These are phyloP conservation scores for Leccinum brunneo-olivaceum DNA, from an alignment of 1,284 basidiomycete genomes.

Conservation along the genomic window DNA sequence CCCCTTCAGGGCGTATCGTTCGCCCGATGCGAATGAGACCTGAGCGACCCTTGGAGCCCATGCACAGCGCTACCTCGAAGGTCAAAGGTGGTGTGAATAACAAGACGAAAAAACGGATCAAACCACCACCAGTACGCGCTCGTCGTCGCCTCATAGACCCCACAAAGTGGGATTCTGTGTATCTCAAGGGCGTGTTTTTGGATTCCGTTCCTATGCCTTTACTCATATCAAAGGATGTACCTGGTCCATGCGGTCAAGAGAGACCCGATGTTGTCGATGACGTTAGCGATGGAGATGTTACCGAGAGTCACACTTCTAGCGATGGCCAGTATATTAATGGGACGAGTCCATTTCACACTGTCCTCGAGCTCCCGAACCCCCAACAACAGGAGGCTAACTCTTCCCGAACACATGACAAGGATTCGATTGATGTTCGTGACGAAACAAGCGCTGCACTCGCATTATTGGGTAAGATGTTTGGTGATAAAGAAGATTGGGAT, in stretches of 20 bases:
- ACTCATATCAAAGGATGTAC: conserved; percentile 15
- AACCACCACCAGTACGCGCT: conserved; percentile 16
- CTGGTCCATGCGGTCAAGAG: background rate
- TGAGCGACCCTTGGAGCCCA: conserved; percentile 46
- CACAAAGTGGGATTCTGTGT: conserved; percentile 56
- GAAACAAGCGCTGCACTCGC: conserved; percentile 45
- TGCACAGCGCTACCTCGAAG: conserved; percentile 11
- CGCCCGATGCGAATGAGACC: conserved; percentile 65
- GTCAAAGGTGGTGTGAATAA: conserved; percentile 2
- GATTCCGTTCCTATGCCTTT: conserved; percentile 29
- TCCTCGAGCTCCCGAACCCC: background rate
- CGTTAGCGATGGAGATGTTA: background rate
- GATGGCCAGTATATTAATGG: background rate
- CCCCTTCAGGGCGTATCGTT: conserved; percentile 59
- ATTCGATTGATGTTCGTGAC: conserved; percentile 32
- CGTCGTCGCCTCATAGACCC: conserved; percentile 53
- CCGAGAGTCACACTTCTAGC: background rate
- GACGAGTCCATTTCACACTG: background rate
- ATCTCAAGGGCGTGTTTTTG: conserved; percentile 60
- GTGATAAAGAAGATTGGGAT: conserved; percentile 41
- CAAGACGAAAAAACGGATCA: conserved; percentile 30
- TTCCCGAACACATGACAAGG: background rate
- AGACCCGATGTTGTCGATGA: background rate
- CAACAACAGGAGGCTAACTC: background rate
- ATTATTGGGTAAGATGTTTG: conserved; percentile 50